Base-by-base conservation (phyloP, 176 grass and related monocot genomes). In the Saccharum officinarum region DNA sequence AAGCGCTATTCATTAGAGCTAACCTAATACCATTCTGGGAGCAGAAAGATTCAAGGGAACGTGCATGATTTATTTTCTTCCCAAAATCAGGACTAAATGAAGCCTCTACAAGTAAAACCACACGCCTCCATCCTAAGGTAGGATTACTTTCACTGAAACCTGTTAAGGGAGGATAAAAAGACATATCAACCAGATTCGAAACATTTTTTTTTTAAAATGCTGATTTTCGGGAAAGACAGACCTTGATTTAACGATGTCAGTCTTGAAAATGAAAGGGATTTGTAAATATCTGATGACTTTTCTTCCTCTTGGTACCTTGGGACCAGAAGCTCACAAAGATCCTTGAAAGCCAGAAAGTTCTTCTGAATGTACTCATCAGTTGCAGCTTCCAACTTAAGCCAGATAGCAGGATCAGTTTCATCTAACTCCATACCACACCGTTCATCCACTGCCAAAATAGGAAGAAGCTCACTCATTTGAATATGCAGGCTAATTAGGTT, bases 381-480 rank as follows among this genome's bases (percentile, higher is more conserved):
- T 86, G 97, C 90, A 89, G 88, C 81, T 75, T 98, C 93, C 92
- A 98, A 83, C 87, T 96, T 98, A 69, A 94, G 93, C 97, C 93
- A 98, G 70, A 89, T 78, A 67, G 88, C 73, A 65, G 97, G 97
- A 87, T 98, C 97, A 85, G 97, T 98, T 84, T 98, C 93, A 68
- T 96, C 97, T 69, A 98, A 90, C 79, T 98, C 97, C 93, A 98
- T 98, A 85, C 84, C 97, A 89, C 88, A 98, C 72, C 93, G 86
- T 36, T 98, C 97, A 92, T 98, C 97, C 87, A 98, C 97, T 98
- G 88, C 84, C 44, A 80, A 67, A 9, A 87, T 79, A 84, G 85
- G 46, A 85, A 87, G 44, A 64, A 50, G 11, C 55, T 39, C 42
- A 18, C 8, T 82, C 18, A 73, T 76, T 81, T 86, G 10, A 79